phyloP scores from a whole-genome alignment of 208 protist species.

The Crithidia sp. region DNA sequence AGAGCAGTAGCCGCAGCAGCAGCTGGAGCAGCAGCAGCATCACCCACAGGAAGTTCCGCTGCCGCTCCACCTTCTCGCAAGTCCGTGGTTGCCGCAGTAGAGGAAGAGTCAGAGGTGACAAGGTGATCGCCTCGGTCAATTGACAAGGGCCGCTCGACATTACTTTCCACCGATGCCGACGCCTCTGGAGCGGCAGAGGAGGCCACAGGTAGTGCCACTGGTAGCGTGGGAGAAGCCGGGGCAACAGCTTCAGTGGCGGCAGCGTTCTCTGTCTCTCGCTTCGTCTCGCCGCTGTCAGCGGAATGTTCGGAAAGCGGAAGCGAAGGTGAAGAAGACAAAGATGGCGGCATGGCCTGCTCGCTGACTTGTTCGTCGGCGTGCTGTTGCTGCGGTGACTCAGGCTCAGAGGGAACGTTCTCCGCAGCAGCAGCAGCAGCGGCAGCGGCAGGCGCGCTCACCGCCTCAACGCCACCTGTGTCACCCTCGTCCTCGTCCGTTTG shows the following conservation, averaged over 20 bases:
- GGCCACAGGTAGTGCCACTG: neutral
- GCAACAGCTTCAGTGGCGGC: neutral
- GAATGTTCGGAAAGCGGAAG: too few species aligned
- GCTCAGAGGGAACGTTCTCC: too few species aligned
- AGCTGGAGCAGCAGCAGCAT: too few species aligned
- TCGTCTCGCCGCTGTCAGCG: too few species aligned
- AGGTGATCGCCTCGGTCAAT: slow-evolving; percentile 1
- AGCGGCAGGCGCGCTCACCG: neutral
- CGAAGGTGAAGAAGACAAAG: too few species aligned
- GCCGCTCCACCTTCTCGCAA: neutral
- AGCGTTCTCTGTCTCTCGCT: too few species aligned
- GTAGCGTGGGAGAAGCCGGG: neutral
- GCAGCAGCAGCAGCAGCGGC: neutral
- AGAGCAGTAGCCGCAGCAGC: too few species aligned
- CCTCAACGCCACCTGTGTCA: neutral
- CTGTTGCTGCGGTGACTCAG: too few species aligned
- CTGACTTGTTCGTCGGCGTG: too few species aligned
- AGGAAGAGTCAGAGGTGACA: neutral
- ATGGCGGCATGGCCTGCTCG: too few species aligned
- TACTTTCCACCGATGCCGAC: neutral
- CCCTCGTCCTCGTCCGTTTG: neutral
- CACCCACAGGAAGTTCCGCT: too few species aligned
- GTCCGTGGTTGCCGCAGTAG: neutral
- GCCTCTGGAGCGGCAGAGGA: neutral
- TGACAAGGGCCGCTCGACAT: neutral